phyloP scores from a whole-genome alignment of 2,329 filamentous ascomycete genomes.

The Alternaria sp. region DNA sequence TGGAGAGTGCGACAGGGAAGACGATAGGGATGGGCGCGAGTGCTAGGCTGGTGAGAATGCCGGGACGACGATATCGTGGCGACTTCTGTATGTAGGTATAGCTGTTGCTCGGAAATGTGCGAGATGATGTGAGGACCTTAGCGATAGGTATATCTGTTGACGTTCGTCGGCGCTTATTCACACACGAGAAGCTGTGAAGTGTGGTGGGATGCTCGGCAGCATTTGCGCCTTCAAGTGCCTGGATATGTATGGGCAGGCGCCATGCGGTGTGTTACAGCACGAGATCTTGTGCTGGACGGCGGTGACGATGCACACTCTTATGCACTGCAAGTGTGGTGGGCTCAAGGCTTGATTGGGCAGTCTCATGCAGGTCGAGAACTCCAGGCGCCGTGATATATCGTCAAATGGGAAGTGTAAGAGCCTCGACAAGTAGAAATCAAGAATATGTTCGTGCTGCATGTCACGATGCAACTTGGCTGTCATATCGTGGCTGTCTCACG shows the following conservation, averaged over 20 bases:
- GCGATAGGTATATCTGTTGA: not conserved
- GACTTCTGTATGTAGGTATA: not conserved
- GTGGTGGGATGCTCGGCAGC: not conserved
- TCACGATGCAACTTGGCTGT: not conserved
- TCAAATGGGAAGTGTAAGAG: not conserved
- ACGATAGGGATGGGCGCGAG: not conserved
- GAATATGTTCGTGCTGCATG: not conserved
- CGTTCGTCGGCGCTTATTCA: not conserved
- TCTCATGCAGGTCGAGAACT: not conserved
- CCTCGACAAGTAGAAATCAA: not conserved
- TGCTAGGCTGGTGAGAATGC: not conserved
- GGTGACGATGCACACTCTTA: not conserved
- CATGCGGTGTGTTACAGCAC: not conserved
- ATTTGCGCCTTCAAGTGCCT: not conserved
- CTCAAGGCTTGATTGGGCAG: not conserved
- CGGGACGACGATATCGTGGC: not conserved
- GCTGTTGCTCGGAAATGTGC: not conserved
- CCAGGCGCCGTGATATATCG: not conserved
- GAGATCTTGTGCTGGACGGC: not conserved
- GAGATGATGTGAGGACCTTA: not conserved
- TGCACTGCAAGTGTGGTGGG: not conserved
- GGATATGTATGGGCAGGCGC: not conserved
- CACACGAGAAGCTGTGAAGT: not conserved
- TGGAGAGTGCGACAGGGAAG: not conserved
- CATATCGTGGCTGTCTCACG: not conserved